A percentile compares a stretch with the other conserved stretches of the same genome.
phyloP scores from a whole-genome alignment of 805 yeast genomes.

The Barnettozyma salicaria region DNA sequence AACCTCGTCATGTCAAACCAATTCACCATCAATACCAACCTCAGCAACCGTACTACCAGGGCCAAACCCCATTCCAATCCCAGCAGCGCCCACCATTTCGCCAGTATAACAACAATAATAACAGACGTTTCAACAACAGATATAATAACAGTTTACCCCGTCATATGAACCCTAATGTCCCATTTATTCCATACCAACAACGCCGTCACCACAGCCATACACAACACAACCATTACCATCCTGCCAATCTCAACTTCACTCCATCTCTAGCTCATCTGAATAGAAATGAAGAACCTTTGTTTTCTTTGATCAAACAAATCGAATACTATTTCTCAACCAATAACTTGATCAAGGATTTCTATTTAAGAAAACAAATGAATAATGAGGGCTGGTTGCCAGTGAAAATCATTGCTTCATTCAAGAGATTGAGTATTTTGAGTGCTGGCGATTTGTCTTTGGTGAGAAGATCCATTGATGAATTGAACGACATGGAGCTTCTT shows the following conservation, averaged over 20 bases:
- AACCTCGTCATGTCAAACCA: conserved; percentile 19
- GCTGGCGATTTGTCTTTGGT: conserved; percentile 49
- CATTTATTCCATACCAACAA: conserved; percentile 12
- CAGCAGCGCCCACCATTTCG: conserved; percentile 17
- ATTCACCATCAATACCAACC: conserved; percentile 18
- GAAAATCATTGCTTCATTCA: conserved; percentile 56
- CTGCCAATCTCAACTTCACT: conserved; percentile 3
- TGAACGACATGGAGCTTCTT: conserved; percentile 28
- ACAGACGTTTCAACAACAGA: conserved; percentile 20
- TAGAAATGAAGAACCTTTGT: conserved; percentile 20
- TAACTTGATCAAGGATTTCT: conserved; percentile 80
- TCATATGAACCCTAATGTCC: conserved; percentile 8
- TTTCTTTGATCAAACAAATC: conserved; percentile 45
- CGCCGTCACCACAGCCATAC: conserved; percentile 12
- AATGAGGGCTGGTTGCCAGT: conserved; percentile 67
- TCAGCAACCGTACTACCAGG: conserved; percentile 11
- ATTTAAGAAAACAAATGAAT: conserved; percentile 76
- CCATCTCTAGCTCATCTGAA: conserved; percentile 2
- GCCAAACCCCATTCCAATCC: conserved; percentile 10
- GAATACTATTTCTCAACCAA: conserved; percentile 89
- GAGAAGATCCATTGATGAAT: conserved; percentile 48
- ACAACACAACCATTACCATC: conserved; percentile 2
- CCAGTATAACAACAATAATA: conserved; percentile 18
- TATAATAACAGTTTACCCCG: conserved; percentile 10
- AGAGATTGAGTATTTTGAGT: conserved; percentile 65